Base-by-base conservation (phyloP, 345 rosid genomes). In the Microthlaspi erraticum region DNA sequence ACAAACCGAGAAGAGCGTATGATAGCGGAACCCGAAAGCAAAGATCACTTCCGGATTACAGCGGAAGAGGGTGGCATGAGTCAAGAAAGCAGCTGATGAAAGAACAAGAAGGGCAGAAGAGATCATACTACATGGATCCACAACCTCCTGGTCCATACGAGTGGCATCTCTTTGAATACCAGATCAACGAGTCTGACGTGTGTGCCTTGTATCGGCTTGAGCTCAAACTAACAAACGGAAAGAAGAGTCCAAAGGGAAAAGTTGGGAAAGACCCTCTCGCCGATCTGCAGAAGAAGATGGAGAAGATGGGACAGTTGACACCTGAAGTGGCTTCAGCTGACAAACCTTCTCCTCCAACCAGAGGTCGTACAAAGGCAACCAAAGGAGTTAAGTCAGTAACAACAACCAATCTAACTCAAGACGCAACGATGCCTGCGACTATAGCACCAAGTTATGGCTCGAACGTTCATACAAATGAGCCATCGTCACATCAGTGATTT, bases 81-180 rank as follows among this genome's bases (percentile, higher is more conserved):
- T 93, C 96, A 41, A 87, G 98, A 68, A 93, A 90, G 82, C 87
- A 79, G 64, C 78, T 82, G 77, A 83, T 90, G 86, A 90, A 82
- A 62, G 98, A 88, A 49, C 84, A 78, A 42, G 93, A 83, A 71
- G 93, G 93, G 10, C 89, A 82, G 53, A 93, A 87, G 75, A 83
- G 92, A 77, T 88, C 98, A 58, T 93, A 93, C 80, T 93, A 87
- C 68, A 88, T 93, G 96, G 98, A 93, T 66, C 98, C 98, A 4
- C 98, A 93, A 49, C 98, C 98, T 51, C 66, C 84, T 1, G 84
- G 84, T 49, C 36, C 67, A 59, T 81, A 75, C 1, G 96, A 87
- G 69, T 90, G 98, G 98, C 98, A 88, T 85, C 81, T 93, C 32
- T 93, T 52, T 44, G 93, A 90, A 66, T 93, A 87, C 53, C 91